Percentiles rank a stretch among this genome's conserved stretches.
Conservation (phyloP, 495 filamentous ascomycete genomes). For the Daldinia concentrica region DNA sequence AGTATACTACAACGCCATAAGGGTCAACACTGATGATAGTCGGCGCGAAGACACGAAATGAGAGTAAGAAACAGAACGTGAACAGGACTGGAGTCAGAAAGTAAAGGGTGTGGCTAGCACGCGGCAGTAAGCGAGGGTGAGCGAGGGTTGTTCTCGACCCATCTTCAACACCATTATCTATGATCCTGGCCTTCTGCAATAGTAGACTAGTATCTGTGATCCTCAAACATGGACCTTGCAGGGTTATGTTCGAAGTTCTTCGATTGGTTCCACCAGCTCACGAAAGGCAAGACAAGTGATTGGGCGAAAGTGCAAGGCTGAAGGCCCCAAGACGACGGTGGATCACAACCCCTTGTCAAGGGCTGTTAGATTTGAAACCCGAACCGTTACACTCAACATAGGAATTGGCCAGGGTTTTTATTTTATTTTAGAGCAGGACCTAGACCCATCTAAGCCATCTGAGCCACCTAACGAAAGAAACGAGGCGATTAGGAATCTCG, state of each 20-base stretch:
- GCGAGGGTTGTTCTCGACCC: conserved; percentile 13
- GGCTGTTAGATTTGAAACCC: conserved; percentile 35
- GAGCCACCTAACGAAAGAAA: not conserved
- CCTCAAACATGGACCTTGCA: conserved; percentile 45
- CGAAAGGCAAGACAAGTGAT: conserved; percentile 28
- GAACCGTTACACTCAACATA: conserved; percentile 28
- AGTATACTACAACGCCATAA: conserved; percentile 36
- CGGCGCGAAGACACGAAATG: conserved; percentile 20
- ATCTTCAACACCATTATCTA: conserved; percentile 20
- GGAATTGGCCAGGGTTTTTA: conserved; percentile 17
- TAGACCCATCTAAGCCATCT: not conserved
- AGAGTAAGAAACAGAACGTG: conserved; percentile 15
- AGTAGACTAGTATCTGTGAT: conserved; percentile 37
- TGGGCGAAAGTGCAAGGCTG: conserved; percentile 36
- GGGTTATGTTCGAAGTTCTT: conserved; percentile 42
- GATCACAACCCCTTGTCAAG: conserved; percentile 30
- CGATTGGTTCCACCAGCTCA: conserved; percentile 31
- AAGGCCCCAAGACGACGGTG: conserved; percentile 31
- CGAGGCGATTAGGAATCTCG: conserved; percentile 21
- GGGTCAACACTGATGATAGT: conserved; percentile 33
- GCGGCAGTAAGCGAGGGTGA: conserved; percentile 26
- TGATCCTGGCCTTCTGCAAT: conserved; percentile 33
- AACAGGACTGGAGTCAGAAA: conserved; percentile 19
- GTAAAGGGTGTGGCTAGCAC: conserved; percentile 18
- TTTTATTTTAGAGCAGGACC: conserved; percentile 18